phyloP scores from a whole-genome alignment of 345 rosid genomes.

The Eucalyptus erythrocorys region DNA sequence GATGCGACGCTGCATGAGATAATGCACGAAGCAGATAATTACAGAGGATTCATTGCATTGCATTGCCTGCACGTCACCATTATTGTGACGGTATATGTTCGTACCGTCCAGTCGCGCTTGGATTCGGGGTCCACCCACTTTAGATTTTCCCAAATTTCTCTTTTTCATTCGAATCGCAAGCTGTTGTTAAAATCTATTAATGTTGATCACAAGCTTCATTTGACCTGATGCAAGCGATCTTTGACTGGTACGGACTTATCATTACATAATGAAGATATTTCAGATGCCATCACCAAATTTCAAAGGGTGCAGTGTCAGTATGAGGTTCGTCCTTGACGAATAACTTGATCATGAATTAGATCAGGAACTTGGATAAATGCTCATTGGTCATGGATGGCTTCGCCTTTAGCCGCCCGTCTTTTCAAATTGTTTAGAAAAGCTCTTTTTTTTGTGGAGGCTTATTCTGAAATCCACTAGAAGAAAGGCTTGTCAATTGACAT shows the following conservation, averaged over 20 bases:
- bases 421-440: neutral
- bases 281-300: neutral
- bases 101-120: neutral
- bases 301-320: neutral
- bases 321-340: neutral
- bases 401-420: neutral
- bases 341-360: neutral
- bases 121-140: neutral
- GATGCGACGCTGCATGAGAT: neutral
- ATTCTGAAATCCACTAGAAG: neutral
- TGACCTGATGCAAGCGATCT: neutral
- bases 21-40: neutral
- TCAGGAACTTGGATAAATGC: neutral
- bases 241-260: neutral
- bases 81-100: neutral
- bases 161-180: neutral
- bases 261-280: neutral
- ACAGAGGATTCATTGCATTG: neutral
- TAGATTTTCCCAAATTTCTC: neutral
- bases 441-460: neutral
- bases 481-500: neutral
- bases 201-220: neutral
- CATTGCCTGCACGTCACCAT: neutral
- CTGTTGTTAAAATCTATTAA: neutral
- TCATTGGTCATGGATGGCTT: neutral